Conservation (phyloP, 768 basidiomycete genomes). For the Clavaria fumosa region DNA sequence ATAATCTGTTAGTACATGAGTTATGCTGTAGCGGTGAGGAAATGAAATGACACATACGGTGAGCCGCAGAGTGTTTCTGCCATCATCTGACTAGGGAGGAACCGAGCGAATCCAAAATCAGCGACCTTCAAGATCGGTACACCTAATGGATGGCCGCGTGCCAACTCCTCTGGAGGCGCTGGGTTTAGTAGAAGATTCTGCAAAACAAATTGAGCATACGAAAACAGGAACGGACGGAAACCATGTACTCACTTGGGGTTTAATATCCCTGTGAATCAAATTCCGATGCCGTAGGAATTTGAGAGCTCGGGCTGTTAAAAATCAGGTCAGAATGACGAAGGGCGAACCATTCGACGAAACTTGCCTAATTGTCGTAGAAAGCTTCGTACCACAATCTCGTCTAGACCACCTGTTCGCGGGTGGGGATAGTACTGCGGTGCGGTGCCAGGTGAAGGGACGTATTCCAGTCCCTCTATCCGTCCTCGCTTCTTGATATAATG, state of each 20-base stretch:
- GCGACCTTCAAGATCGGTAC: constrained; percentile 94
- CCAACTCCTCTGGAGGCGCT: constrained; percentile 62
- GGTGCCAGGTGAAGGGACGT: constrained; percentile 50
- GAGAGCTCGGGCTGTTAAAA: constrained; percentile 65
- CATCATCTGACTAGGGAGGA: constrained; percentile 81
- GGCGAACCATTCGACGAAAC: constrained; percentile 14
- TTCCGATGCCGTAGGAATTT: constrained; percentile 82
- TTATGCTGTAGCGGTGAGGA: background rate
- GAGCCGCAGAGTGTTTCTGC: constrained; percentile 97
- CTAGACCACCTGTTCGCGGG: constrained; percentile 78
- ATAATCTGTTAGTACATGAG: constrained; percentile 38
- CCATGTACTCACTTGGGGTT: constrained; percentile 57
- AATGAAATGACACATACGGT: constrained; percentile 43
- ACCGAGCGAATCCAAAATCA: constrained; percentile 95
- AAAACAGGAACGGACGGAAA: background rate
- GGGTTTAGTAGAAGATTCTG: constrained; percentile 87
- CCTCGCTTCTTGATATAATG: constrained; percentile 98
- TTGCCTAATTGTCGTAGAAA: constrained; percentile 82
- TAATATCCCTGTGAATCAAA: constrained; percentile 93
- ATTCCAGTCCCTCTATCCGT: constrained; percentile 78
- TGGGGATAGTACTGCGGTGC: constrained; percentile 80
- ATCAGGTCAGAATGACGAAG: background rate
- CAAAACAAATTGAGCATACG: constrained; percentile 5
- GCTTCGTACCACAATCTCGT: constrained; percentile 80
- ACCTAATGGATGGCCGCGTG: constrained; percentile 76